Conservation (phyloP, 2,329 filamentous ascomycete genomes). For the Proliferodiscus dingleyae region DNA sequence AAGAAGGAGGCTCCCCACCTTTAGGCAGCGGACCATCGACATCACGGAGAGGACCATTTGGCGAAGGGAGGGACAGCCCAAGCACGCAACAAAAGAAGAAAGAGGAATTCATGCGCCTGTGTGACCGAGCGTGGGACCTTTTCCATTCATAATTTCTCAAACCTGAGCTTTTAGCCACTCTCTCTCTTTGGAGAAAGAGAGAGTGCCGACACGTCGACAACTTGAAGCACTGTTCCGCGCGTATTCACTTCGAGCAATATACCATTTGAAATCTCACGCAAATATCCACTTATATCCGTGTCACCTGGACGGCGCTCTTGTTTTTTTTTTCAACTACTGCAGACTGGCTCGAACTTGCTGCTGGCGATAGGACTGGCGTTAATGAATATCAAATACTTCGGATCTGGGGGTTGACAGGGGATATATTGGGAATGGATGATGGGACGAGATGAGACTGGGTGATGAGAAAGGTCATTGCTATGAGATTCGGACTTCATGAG, state of each 20-base stretch:
- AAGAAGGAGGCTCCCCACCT: constrained; percentile 84
- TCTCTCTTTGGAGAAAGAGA: background rate
- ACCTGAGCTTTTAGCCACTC: background rate
- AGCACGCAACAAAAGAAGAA: constrained; percentile 82
- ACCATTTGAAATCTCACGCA: constrained; percentile 9
- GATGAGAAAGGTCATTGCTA: background rate
- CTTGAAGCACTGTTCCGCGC: background rate
- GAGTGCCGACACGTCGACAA: no score
- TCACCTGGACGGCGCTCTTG: background rate
- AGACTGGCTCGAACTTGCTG: background rate
- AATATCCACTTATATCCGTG: constrained; percentile 1
- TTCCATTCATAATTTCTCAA: constrained; percentile 73
- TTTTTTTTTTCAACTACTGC: background rate
- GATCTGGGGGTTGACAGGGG: background rate
- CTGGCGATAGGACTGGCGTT: constrained; percentile 5
- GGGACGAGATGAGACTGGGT: background rate
- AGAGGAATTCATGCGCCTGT: constrained; percentile 84
- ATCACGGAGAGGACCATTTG: constrained; percentile 65
- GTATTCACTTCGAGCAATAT: constrained; percentile 10
- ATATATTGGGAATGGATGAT: constrained; percentile 1
- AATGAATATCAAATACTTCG: background rate
- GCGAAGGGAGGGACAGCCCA: constrained; percentile 75
- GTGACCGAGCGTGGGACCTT: constrained; percentile 89
- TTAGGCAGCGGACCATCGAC: constrained; percentile 67
- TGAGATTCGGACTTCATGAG: background rate